phyloP scores from a whole-genome alignment of 805 yeast species.

The Wilhelminamyces savonicus region DNA sequence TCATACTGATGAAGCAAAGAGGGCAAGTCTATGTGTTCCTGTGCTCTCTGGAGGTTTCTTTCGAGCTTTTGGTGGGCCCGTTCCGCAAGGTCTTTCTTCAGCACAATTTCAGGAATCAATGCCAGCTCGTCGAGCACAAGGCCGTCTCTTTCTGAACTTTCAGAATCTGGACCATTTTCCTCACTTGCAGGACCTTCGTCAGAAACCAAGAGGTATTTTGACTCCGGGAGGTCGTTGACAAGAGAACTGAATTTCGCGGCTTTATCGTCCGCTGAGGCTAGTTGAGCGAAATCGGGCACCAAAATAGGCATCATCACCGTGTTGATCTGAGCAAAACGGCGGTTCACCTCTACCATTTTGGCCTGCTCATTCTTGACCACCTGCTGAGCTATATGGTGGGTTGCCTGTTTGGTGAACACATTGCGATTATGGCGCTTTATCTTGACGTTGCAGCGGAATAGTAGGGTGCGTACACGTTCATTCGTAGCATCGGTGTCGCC shows the following conservation, averaged over 20 bases:
- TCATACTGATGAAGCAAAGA: conserved; percentile 16
- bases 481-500: conserved; percentile 3
- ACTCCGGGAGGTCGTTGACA: conserved; percentile 27
- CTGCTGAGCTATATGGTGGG: conserved; percentile 32
- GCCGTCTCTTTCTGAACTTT: background rate
- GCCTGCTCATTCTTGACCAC: conserved; percentile 25
- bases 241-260: conserved; percentile 17
- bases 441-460: conserved; percentile 17
- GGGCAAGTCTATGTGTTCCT: too few species aligned
- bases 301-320: conserved; percentile 20
- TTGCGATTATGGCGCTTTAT: conserved; percentile 21
- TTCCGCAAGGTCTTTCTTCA: too few species aligned
- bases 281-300: conserved; percentile 14
- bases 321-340: conserved; percentile 15
- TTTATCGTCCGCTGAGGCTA: conserved; percentile 7
- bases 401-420: conserved; percentile 22
- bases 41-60: too few species aligned
- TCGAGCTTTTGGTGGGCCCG: too few species aligned
- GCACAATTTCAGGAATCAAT: too few species aligned
- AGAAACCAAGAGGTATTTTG: conserved; percentile 20
- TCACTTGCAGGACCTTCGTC: conserved; percentile 3
- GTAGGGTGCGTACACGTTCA: conserved; percentile 9
- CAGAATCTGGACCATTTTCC: background rate
- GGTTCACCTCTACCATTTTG: conserved; percentile 20
- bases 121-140: too few species aligned